Conservation (phyloP, 257 asterid genomes). For the Forsythia viridissima region DNA sequence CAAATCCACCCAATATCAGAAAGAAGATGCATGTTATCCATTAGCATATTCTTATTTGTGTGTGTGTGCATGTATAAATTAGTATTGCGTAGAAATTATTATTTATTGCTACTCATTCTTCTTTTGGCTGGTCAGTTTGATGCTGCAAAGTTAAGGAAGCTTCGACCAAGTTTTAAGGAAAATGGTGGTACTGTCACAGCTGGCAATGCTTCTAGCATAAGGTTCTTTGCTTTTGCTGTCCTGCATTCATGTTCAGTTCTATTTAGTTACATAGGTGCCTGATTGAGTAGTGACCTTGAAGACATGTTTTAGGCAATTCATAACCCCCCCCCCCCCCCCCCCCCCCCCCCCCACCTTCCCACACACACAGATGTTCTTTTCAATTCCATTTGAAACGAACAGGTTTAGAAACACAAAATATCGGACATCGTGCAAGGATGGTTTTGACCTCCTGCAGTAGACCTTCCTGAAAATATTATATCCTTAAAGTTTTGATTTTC, state of each 20-base stretch:
- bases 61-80: slow-evolving; percentile 13
- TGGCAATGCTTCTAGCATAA: slow-evolving; percentile 97
- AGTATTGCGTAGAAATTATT: not conserved
- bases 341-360: too few species aligned
- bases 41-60: not conserved
- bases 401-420: not conserved
- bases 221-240: slow-evolving; percentile 40
- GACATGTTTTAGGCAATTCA: not conserved
- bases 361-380: not conserved
- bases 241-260: slow-evolving; percentile 12
- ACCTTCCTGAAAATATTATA: slow-evolving; percentile 8
- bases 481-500: not conserved
- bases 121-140: slow-evolving; percentile 64
- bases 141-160: slow-evolving; percentile 88
- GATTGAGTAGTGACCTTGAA: not conserved
- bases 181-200: slow-evolving; percentile 94
- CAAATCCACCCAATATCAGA: not conserved
- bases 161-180: slow-evolving; percentile 96
- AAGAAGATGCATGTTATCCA: not conserved
- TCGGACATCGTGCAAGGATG: not conserved
- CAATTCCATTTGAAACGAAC: not conserved
- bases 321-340: too few species aligned
- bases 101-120: slow-evolving; percentile 11
- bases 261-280: not conserved
- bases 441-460: slow-evolving; percentile 4